These are phyloP conservation scores for Suillus placidus DNA, from an alignment of 768 basidiomycete species.

Conservation along the genomic window DNA sequence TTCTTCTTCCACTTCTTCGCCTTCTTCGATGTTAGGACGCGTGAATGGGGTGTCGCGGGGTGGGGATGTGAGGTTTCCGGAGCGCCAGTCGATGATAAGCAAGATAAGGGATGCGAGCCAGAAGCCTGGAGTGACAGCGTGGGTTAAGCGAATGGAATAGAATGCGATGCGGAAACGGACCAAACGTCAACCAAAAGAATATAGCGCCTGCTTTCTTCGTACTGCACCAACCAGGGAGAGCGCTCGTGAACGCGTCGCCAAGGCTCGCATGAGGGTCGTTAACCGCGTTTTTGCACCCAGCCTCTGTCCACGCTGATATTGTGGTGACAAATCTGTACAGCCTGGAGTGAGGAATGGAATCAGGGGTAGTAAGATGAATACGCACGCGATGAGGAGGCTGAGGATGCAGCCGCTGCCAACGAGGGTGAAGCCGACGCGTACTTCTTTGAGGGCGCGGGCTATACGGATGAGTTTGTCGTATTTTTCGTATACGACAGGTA, in stretches of 20 bases:
- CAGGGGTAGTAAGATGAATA: conserved; percentile 23
- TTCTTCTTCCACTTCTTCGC: conserved; percentile 52
- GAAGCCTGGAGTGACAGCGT: conserved; percentile 48
- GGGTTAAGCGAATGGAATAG: conserved; percentile 8
- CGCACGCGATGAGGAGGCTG: conserved; percentile 78
- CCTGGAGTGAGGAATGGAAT: conserved; percentile 19
- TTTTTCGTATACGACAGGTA: conserved; percentile 84
- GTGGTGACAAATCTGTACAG: conserved; percentile 68
- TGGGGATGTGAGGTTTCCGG: conserved; percentile 50
- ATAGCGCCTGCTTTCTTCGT: conserved; percentile 91
- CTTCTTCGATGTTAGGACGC: conserved; percentile 57
- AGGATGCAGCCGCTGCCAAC: conserved; percentile 67
- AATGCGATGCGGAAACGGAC: conserved; percentile 44
- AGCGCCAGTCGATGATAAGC: conserved; percentile 76
- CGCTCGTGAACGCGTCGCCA: conserved; percentile 67
- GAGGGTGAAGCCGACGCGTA: conserved; percentile 84
- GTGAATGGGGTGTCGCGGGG: conserved; percentile 79
- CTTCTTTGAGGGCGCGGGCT: conserved; percentile 79
- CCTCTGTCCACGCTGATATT: conserved; percentile 84
- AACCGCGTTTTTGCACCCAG: conserved; percentile 84
- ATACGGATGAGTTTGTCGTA: conserved; percentile 79
- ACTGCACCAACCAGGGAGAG: conserved; percentile 80
- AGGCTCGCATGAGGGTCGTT: conserved; percentile 80
- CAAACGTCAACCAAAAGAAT: conserved; percentile 87
- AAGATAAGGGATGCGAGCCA: conserved; percentile 74